Evolutionary conservation across 768 basidiomycete species (phyloP), one percentile per base, ranked within the genome.

Genomic region (Tulasnella sp.): DNA sequence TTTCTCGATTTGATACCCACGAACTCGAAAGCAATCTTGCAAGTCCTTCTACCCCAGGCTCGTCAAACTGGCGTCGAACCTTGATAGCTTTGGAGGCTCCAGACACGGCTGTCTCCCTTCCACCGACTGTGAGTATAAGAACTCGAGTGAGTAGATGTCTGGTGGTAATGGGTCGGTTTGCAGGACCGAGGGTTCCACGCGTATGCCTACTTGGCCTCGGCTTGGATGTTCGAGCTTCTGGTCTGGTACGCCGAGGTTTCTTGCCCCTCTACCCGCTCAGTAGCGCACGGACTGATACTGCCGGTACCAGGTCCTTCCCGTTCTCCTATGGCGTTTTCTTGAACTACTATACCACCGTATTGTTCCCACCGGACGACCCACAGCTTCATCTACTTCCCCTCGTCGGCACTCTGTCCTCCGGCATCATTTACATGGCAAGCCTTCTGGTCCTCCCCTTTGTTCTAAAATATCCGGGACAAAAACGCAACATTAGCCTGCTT

Each of bases 311-410:
- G 77, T 78, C 77, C 22, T 72, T 78, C 14, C 77, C 77, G 41
- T 78, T 78, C 42, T 78, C 77, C 31, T 78, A 78, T 22, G 77
- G 77, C 22, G 79, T 80, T 9, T 80, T 80, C 79, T 46, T 80
- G 44, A 80, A 80, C 37, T 80, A 80, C 40, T 80, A 80, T 46
- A 73, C 42, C 11, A 80, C 69, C 11, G 72, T 80, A 1, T 22
- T 80, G 37, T 80, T 80, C 72, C 24, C 44, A 9, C 64, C 64
- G 22, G 48, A 73, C 24, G 79, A 80, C 41, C 37, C 69, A 20
- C 72, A 80, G 41, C 37, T 48, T 11, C 31, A 80, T 24, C 72
- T 80, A 5, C 74, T 80, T 42, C 79, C 79, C 7, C 41, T 80
- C 28, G 79, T 80, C n/a, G 79, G 79, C 20, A 80, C 79, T 8